These are phyloP conservation scores for Calonectria fujianensis DNA, from an alignment of 2,329 filamentous ascomycete species.

Conservation along the genomic window DNA sequence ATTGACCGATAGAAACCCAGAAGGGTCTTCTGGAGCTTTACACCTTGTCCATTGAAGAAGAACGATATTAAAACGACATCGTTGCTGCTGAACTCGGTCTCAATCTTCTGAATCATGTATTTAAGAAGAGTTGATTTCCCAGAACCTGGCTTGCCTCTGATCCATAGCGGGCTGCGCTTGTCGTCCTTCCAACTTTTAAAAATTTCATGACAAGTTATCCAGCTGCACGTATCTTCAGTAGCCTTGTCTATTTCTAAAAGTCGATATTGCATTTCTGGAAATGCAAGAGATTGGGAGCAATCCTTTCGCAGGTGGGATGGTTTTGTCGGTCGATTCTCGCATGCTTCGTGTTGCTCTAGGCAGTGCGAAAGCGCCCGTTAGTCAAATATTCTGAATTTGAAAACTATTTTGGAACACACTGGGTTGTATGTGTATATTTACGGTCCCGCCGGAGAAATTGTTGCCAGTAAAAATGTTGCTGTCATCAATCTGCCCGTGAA, in stretches of 20 bases:
- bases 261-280: neutral
- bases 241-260: neutral
- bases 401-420: neutral
- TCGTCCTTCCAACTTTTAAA: neutral
- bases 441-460: neutral
- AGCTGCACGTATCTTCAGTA: neutral
- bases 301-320: neutral
- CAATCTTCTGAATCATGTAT: neutral
- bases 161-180: neutral
- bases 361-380: neutral
- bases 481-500: neutral
- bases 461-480: neutral
- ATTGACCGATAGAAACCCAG: slow-evolving; percentile 42
- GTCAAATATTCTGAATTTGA: neutral
- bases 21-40: neutral
- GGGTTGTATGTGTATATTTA: neutral
- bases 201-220: neutral
- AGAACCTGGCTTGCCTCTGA: slow-evolving; percentile 6
- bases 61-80: neutral
- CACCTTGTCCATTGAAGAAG: slow-evolving; percentile 6
- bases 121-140: neutral
- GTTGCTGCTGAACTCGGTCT: neutral
- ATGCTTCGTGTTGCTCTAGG: neutral
- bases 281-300: slow-evolving; percentile 4
- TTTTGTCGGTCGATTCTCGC: too few species aligned